These are phyloP conservation scores for Stereum hirsutum DNA, from an alignment of 1,284 basidiomycete species.

Conservation along the genomic window DNA sequence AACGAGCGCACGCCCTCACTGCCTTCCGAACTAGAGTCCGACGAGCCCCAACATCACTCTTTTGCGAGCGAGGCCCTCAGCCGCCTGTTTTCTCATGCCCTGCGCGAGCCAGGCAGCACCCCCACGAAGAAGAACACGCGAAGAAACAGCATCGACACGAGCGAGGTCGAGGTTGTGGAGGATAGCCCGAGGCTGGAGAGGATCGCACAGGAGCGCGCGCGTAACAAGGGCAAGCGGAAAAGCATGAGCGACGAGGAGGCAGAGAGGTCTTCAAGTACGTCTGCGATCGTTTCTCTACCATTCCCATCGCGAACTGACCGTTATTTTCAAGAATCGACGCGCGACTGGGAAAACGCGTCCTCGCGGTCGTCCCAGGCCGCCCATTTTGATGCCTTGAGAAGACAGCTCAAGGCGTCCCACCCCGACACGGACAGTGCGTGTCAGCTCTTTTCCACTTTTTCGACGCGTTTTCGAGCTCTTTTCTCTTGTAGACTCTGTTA, in stretches of 20 bases:
- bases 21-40: conserved; percentile 51
- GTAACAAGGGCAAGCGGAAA: conserved; percentile 39
- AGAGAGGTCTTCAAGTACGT: conserved; percentile 44
- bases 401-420: conserved; percentile 15
- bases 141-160: conserved; percentile 51
- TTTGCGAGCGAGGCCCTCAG: conserved; percentile 47
- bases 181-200: conserved; percentile 36
- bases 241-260: conserved; percentile 64
- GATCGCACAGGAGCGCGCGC: conserved; percentile 32
- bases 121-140: conserved; percentile 37
- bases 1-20: conserved; percentile 22
- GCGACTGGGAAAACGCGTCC: conserved; percentile 1
- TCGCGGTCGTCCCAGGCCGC: conserved; percentile 14
- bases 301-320: conserved; percentile 1
- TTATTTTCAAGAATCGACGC: conserved; percentile 3
- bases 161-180: conserved; percentile 54
- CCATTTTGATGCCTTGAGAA: conserved; percentile 20
- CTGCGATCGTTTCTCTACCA: conserved; percentile 1
- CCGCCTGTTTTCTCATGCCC: conserved; percentile 52
- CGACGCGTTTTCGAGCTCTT: conserved; percentile 7
- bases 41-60: conserved; percentile 35
- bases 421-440: conserved; percentile 15
- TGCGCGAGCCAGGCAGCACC: conserved; percentile 52
- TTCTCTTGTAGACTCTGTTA: conserved; percentile 18
- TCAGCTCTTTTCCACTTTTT: neutral